phyloP scores from a whole-genome alignment of 2,329 filamentous ascomycete species.

The Hypoxylon sp. region DNA sequence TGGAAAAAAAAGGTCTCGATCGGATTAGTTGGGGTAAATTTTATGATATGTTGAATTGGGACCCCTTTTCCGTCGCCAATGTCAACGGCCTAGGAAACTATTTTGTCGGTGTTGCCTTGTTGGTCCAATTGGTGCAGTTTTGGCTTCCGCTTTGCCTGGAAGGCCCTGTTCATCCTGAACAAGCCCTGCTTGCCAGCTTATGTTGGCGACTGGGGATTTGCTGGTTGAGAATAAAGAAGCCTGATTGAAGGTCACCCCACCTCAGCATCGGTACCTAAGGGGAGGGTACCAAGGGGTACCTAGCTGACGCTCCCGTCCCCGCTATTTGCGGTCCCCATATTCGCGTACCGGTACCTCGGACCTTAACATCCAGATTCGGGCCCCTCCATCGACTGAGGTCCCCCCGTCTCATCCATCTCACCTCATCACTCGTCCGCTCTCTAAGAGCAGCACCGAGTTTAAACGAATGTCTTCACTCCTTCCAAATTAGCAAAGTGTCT shows the following conservation, averaged over 20 bases:
- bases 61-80: conserved; percentile 40
- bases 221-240: conserved; percentile 34
- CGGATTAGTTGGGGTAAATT: conserved; percentile 57
- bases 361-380: conserved; percentile 35
- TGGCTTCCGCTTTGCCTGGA: conserved; percentile 33
- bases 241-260: conserved; percentile 37
- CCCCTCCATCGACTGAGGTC: conserved; percentile 12
- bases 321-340: conserved; percentile 26
- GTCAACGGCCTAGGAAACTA: conserved; percentile 31
- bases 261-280: conserved; percentile 25
- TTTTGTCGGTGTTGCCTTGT: conserved; percentile 40
- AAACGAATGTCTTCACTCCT: conserved; percentile 12
- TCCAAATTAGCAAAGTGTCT: conserved; percentile 27
- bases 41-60: conserved; percentile 49
- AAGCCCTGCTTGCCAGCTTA: conserved; percentile 39
- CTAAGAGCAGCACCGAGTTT: conserved; percentile 5
- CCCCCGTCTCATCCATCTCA: conserved; percentile 36
- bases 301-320: conserved; percentile 33
- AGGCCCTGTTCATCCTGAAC: conserved; percentile 41
- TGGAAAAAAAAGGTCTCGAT: conserved; percentile 34
- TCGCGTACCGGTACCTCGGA: conserved; percentile 44
- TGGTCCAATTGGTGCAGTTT: conserved; percentile 41
- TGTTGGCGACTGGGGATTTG: conserved; percentile 36
- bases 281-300: conserved; percentile 21
- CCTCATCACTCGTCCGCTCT: conserved; percentile 25